Percentiles rank a stretch among this genome's conserved stretches.
These are phyloP conservation scores for Calycina marina DNA, from an alignment of 2,329 filamentous ascomycete genomes.

Conservation along the genomic window DNA sequence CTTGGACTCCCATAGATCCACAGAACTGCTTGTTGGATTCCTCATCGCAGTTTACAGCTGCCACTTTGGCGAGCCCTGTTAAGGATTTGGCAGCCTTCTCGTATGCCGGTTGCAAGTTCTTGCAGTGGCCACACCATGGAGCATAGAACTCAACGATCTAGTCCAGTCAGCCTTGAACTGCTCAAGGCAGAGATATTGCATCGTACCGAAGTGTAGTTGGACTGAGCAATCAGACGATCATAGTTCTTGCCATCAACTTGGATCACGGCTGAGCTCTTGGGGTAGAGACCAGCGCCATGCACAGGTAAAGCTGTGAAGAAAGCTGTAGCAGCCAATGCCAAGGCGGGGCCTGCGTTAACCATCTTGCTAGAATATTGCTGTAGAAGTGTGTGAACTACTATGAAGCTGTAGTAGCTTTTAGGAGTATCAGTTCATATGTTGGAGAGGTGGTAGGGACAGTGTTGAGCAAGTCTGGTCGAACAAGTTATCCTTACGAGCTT, in stretches of 20 bases:
- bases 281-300: conserved; percentile 59
- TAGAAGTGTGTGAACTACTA: conserved; percentile 5
- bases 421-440: conserved; percentile 10
- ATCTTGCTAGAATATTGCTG: conserved; percentile 25
- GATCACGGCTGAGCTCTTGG: conserved; percentile 74
- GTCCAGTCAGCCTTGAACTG: conserved; percentile 8
- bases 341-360: conserved; percentile 33
- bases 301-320: conserved; percentile 51
- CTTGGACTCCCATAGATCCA: conserved; percentile 71
- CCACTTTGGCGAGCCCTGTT: conserved; percentile 85
- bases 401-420: conserved; percentile 16
- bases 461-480: conserved; percentile 1
- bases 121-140: conserved; percentile 94
- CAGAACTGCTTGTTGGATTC: conserved; percentile 85
- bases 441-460: conserved; percentile 1
- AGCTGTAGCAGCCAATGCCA: conserved; percentile 40
- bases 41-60: conserved; percentile 88
- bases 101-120: conserved; percentile 89
- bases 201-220: conserved; percentile 76
- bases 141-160: conserved; percentile 78
- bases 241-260: conserved; percentile 71
- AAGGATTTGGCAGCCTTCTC: conserved; percentile 86
- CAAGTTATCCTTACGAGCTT: conserved; percentile 16
- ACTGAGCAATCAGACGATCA: conserved; percentile 68
- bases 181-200: conserved; percentile 18